Base-by-base conservation (phyloP, 2,329 filamentous ascomycete species). In the Sphaerulina musiva region DNA sequence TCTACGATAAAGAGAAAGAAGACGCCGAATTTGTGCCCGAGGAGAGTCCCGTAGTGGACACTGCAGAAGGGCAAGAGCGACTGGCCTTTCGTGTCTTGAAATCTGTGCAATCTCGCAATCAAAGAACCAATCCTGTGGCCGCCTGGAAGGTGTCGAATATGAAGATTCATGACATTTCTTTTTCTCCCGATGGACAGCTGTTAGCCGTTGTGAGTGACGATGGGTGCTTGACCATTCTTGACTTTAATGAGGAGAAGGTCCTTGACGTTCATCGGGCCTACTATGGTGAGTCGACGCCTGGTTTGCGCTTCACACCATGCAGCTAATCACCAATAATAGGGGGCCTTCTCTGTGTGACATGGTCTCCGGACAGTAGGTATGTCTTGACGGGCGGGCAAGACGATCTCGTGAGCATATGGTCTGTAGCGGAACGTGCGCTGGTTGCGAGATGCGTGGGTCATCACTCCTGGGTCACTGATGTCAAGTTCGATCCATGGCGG, bases 1-100 rank as follows among this genome's bases (percentile, higher is more conserved):
- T 97, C 1, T 98, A 97, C 64, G 93, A 98, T 72, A 98, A 97
- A 72, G 91, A 96, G 67, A 95, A 93, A 69, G 91, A 96, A 60
- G 91, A 96, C 68, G 84, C 85, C 0, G 78, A 83, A 1, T 93
- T 95, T 65, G 78, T 82, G 2, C 79, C 86, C 0, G 89, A 95
- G 67, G 61, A 65, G 62, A 46, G 55, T 46, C 46, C 55, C 10
- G 17, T 46, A 4, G 48, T 43, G 14, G 68, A 73, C 17, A 68
- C 66, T 40, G 57, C 55, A 32, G 61, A 63, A 36, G 62, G 59
- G n/a, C 49, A 58, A 34, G 54, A 32, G 36, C 41, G 34, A 17
- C 39, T 44, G n/a, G 29, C 29, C 9, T 51, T 54, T 20, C 83
- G 85, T 40, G 80, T 98, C 53, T 81, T 86, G 64, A 97, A 97